These are phyloP conservation scores for Hirsutella thompsonii DNA, from an alignment of 2,329 filamentous ascomycete genomes.

Conservation along the genomic window DNA sequence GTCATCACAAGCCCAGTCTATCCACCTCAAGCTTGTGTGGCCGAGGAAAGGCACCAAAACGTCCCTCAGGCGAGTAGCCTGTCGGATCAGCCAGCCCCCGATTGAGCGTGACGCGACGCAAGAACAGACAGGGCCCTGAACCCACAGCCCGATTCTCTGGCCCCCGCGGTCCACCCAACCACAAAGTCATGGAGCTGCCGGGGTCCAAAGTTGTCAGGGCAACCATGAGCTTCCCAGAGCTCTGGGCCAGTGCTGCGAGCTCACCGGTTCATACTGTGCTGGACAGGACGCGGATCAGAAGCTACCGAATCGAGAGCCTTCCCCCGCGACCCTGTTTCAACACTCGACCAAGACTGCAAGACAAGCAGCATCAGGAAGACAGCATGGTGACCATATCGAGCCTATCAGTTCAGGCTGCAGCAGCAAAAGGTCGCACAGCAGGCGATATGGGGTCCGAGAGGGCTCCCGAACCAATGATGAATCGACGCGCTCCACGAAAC, in stretches of 20 bases:
- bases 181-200: not conserved
- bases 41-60: no score
- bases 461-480: not conserved
- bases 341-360: not conserved
- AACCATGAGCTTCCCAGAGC: conserved; percentile 6
- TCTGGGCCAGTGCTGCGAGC: not conserved
- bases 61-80: not conserved
- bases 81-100: not conserved
- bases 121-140: not conserved
- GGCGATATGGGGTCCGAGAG: not conserved
- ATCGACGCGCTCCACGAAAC: conserved; percentile 1
- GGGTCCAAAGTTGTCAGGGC: conserved; percentile 12
- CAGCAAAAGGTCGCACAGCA: not conserved
- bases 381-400: not conserved
- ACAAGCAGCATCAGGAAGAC: not conserved
- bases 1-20: no score
- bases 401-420: not conserved
- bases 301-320: not conserved
- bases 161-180: conserved; percentile 7
- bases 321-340: no score
- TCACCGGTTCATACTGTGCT: not conserved
- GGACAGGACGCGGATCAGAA: not conserved
- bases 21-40: no score
- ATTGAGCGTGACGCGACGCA: not conserved
- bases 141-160: conserved; percentile 1